Percentiles rank a stretch among this genome's conserved stretches.
Evolutionary conservation across 2,329 filamentous ascomycete species (phyloP).

Genomic region (Aspergillus udagawae): DNA sequence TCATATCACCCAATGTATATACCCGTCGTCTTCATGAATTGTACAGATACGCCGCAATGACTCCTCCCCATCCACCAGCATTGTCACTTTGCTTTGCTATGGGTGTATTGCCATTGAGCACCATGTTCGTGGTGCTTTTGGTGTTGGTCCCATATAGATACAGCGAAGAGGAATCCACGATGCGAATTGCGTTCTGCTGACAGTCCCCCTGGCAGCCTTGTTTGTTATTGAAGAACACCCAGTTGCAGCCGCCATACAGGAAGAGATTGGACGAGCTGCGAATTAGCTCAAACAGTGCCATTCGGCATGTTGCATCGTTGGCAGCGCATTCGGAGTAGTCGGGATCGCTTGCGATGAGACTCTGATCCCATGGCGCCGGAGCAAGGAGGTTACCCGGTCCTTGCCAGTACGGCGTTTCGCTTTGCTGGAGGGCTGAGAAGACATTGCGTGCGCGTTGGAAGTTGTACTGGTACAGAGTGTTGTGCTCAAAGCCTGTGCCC

Average conservation of each 20-base stretch:
- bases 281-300: conserved; percentile 31
- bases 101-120: conserved; percentile 20
- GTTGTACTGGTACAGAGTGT: conserved; percentile 47
- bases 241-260: conserved; percentile 38
- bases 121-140: conserved; percentile 28
- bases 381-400: conserved; percentile 29
- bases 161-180: conserved; percentile 20
- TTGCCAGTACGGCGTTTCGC: conserved; percentile 32
- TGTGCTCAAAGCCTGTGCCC: conserved; percentile 46
- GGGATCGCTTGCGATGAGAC: conserved; percentile 21
- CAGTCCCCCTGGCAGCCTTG: conserved; percentile 31
- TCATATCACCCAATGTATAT: not conserved
- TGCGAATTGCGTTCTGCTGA: conserved; percentile 34
- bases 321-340: conserved; percentile 24
- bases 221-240: conserved; percentile 39
- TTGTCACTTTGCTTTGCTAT: conserved; percentile 26
- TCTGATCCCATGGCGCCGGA: conserved; percentile 24
- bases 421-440: conserved; percentile 35
- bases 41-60: conserved; percentile 29
- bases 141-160: conserved; percentile 29
- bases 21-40: conserved; percentile 8
- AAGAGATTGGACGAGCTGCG: conserved; percentile 28
- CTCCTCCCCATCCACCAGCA: conserved; percentile 32
- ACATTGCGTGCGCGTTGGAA: conserved; percentile 41
- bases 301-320: conserved; percentile 32